Evolutionary conservation across 2,329 filamentous ascomycete species (phyloP), one percentile per base, ranked within the genome.

Genomic region (Penicillium sp.): DNA sequence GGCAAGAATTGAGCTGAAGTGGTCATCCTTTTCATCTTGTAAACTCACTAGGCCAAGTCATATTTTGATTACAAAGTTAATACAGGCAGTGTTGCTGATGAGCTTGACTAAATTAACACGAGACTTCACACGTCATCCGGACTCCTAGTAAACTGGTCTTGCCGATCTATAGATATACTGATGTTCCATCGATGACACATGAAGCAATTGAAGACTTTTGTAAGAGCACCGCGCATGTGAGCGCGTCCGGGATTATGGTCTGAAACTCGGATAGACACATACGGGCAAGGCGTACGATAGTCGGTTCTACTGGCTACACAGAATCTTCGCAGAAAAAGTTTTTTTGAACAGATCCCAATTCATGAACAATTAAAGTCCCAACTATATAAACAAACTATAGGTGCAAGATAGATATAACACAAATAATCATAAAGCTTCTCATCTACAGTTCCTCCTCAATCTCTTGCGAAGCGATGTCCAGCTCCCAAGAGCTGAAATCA

Each of bases 401-500:
- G n/a, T n/a, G n/a, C n/a, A n/a, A n/a, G n/a, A n/a, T n/a, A n/a
- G n/a, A n/a, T n/a, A n/a, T n/a, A n/a, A n/a, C n/a, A n/a, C n/a
- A n/a, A n/a, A n/a, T n/a, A n/a, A n/a, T n/a, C n/a, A n/a, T n/a
- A n/a, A n/a, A n/a, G n/a, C n/a, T n/a, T n/a, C n/a, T 44, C 22
- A 29, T 35, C 32, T 32, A 54, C 9, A 51, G 40, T 16, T 51
- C 45, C 33, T 47, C 45, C 31, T 52, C 50, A 28, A 47, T 28
- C 25, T 54, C 51, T 16, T 37, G 35, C 8, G 37, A 35, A n/a
- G 5, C 7, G 22, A 46, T 25, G 11, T 37, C 42, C 20, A 61
- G 43, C 34, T 56, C 55, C 58, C 57, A 61, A 23, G 35, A 36
- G n/a, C 41, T 46, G 14, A 51, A 36, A 5, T 54, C 39, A 5